Percentiles rank a stretch among this genome's conserved stretches.
phyloP scores from a whole-genome alignment of 257 asterid species.

The Primulina huaijiensis region DNA sequence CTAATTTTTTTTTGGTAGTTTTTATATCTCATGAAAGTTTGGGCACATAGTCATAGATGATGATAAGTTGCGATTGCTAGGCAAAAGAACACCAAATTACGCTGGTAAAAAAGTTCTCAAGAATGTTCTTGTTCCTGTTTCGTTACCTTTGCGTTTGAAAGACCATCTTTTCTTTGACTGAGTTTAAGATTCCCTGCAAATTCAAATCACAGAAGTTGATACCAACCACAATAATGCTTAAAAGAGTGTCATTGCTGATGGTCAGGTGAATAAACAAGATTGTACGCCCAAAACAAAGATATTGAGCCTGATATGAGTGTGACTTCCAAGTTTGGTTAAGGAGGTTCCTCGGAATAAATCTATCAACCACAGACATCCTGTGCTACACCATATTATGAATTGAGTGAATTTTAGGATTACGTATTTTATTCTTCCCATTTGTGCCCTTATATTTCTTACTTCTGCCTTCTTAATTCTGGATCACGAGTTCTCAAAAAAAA shows the following conservation, averaged over 20 bases:
- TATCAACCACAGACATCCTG: not conserved
- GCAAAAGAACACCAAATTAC: no score
- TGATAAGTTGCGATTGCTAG: not conserved
- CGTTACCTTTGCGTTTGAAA: no score
- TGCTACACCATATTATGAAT: constrained; percentile 16
- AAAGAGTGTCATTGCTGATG: constrained; percentile 9
- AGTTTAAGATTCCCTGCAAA: not conserved
- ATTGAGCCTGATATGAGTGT: not conserved
- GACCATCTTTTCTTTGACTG: not conserved
- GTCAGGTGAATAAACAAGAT: constrained; percentile 11
- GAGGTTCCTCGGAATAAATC: not conserved
- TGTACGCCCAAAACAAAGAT: not conserved
- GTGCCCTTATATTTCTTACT: not conserved
- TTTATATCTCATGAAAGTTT: not conserved
- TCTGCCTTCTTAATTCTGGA: constrained; percentile 7
- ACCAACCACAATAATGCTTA: not conserved
- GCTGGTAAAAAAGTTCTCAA: no score
- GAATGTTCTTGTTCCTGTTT: not conserved
- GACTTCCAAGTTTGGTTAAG: constrained; percentile 2
- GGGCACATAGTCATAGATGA: no score
- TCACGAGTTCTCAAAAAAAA: not conserved
- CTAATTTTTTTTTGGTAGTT: not conserved
- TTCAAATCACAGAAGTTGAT: not conserved
- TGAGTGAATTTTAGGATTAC: not conserved
- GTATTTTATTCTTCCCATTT: not conserved